These are phyloP conservation scores for Misopates orontium DNA, from an alignment of 257 asterid species.

Conservation along the genomic window DNA sequence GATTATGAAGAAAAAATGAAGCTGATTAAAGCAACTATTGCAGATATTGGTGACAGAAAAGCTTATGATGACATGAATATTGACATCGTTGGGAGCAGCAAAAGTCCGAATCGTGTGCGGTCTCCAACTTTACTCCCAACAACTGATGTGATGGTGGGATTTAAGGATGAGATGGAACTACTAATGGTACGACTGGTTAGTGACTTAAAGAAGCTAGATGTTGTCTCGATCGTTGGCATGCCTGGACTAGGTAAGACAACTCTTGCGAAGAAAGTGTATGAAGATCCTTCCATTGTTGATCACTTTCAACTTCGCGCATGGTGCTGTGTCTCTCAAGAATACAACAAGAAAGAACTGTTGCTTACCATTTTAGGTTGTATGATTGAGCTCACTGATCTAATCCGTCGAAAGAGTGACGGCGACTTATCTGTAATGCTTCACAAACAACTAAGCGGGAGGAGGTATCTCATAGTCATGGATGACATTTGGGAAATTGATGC, in stretches of 20 bases:
- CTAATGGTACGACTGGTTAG: constrained; percentile 24
- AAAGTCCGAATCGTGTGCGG: not conserved
- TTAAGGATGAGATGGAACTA: constrained; percentile 24
- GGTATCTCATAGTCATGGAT: constrained; percentile 20
- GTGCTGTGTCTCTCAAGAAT: constrained; percentile 27
- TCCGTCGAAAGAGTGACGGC: not conserved
- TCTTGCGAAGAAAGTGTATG: constrained; percentile 14
- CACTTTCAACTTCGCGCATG: constrained; percentile 25
- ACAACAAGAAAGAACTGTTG: constrained; percentile 20
- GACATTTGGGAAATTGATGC: constrained; percentile 16
- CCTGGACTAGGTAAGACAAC: constrained; percentile 34
- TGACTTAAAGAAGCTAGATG: not conserved
- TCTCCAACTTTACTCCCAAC: not conserved
- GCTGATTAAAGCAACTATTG: not conserved
- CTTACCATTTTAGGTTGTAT: constrained; percentile 21
- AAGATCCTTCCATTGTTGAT: constrained; percentile 10
- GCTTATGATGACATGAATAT: too few relatives aligned
- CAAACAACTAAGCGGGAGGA: constrained; percentile 10
- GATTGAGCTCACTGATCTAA: constrained; percentile 12
- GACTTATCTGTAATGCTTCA: not conserved
- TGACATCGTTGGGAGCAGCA: not conserved
- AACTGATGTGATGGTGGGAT: constrained; percentile 26
- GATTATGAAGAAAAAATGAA: too few relatives aligned
- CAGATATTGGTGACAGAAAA: not conserved
- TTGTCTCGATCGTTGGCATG: constrained; percentile 32